Conservation (phyloP, 371 early-diverging fungal species). For the Apophysomyces variabilis region DNA sequence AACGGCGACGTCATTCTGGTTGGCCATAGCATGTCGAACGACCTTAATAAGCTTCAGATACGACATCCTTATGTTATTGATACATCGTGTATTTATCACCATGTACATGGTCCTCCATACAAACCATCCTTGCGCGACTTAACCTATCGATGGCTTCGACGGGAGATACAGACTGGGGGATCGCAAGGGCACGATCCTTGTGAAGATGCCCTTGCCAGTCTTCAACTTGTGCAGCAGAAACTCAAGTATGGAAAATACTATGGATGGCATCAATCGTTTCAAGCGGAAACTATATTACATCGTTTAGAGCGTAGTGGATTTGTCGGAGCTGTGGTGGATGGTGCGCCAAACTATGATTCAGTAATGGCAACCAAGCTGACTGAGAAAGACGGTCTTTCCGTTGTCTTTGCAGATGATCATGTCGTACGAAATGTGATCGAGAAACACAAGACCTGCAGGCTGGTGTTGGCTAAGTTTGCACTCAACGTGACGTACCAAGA, state of each 20-base stretch:
- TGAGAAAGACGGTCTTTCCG: slow-evolving; percentile 19
- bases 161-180: slow-evolving; percentile 41
- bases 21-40: slow-evolving; percentile 80
- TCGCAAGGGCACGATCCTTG: slow-evolving; percentile 67
- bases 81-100: slow-evolving; percentile 68
- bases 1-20: slow-evolving; percentile 63
- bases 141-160: slow-evolving; percentile 56
- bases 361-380: slow-evolving; percentile 12
- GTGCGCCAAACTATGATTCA: slow-evolving; percentile 17
- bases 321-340: slow-evolving; percentile 23
- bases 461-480: slow-evolving; percentile 14
- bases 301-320: slow-evolving; percentile 18
- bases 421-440: slow-evolving; percentile 26
- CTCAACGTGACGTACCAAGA: background rate
- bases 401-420: slow-evolving; percentile 18
- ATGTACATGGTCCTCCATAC: slow-evolving; percentile 61
- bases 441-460: slow-evolving; percentile 13
- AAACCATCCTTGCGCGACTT: slow-evolving; percentile 60
- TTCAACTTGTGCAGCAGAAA: slow-evolving; percentile 66
- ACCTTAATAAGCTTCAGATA: slow-evolving; percentile 67
- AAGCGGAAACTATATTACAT: slow-evolving; percentile 29
- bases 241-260: slow-evolving; percentile 40
- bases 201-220: slow-evolving; percentile 72
- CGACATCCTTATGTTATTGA: slow-evolving; percentile 70
- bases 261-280: slow-evolving; percentile 26